A percentile compares a stretch with the other conserved stretches of the same genome.
These are phyloP conservation scores for Spongospora subterranea DNA, from an alignment of 208 protist species.

Conservation along the genomic window DNA sequence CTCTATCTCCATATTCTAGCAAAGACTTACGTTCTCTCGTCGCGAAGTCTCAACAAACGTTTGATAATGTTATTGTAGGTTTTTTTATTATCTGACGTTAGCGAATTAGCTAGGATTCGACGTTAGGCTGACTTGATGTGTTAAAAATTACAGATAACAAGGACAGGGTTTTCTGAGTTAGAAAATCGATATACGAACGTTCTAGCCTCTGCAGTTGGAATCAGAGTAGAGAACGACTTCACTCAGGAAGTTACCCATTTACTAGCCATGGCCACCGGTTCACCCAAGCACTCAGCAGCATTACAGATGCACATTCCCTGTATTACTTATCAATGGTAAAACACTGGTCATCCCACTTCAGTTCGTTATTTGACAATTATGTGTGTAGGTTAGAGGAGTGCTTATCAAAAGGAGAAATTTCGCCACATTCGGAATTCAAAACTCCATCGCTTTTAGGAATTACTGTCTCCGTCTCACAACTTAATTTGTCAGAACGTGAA, in stretches of 20 bases:
- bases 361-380: background rate
- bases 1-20: no score
- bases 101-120: no score
- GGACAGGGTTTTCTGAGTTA: background rate
- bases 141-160: no score
- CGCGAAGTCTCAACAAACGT: no score
- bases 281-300: conserved; percentile 5
- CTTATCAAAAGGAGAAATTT: background rate
- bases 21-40: no score
- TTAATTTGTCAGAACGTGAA: background rate
- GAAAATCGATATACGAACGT: background rate
- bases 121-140: no score
- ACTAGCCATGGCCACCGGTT: background rate
- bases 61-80: no score
- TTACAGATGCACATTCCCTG: background rate
- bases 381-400: background rate
- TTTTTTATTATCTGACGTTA: no score
- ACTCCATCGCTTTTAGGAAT: background rate
- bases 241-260: background rate
- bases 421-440: background rate
- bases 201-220: background rate
- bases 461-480: conserved; percentile 5
- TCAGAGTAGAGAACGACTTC: background rate
- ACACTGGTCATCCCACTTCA: background rate
- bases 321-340: background rate